Evolutionary conservation across 129 eudicot genomes (phyloP).

Genomic region (Flaveria ramosissima): DNA sequence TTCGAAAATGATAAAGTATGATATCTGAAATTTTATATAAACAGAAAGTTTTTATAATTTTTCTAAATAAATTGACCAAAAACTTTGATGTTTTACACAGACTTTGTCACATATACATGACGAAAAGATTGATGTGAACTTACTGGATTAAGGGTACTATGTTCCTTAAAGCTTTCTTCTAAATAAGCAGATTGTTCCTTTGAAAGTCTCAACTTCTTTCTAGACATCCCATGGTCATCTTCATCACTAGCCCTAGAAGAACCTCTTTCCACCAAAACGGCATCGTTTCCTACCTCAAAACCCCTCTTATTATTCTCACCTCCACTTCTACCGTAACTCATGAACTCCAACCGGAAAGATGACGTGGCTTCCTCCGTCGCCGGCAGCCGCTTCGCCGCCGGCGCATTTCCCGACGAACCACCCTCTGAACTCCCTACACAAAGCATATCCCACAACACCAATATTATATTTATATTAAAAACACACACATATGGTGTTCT

Average conservation of each 20-base stretch:
- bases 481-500: slow-evolving; percentile 1
- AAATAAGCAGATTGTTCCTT: slow-evolving; percentile 85
- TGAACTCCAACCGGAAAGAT: slow-evolving; percentile 57
- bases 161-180: slow-evolving; percentile 85
- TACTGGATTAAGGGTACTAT: slow-evolving; percentile 73
- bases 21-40: too few relatives aligned
- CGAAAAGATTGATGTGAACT: slow-evolving; percentile 15
- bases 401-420: slow-evolving; percentile 68
- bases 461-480: background rate
- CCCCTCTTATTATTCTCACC: slow-evolving; percentile 38
- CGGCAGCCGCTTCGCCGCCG: slow-evolving; percentile 46
- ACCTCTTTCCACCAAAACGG: slow-evolving; percentile 53
- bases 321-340: slow-evolving; percentile 40
- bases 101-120: background rate
- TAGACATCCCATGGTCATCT: slow-evolving; percentile 55
- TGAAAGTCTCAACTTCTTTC: slow-evolving; percentile 66
- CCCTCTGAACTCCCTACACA: slow-evolving; percentile 69
- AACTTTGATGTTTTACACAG: background rate
- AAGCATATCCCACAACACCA: background rate
- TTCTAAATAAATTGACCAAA: background rate
- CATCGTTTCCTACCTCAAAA: slow-evolving; percentile 49
- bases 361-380: slow-evolving; percentile 58
- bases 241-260: slow-evolving; percentile 78
- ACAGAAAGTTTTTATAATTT: too few relatives aligned
- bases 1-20: too few relatives aligned